Conservation (phyloP, 2,329 filamentous ascomycete species). For the Pseudodiploospora longispora region DNA sequence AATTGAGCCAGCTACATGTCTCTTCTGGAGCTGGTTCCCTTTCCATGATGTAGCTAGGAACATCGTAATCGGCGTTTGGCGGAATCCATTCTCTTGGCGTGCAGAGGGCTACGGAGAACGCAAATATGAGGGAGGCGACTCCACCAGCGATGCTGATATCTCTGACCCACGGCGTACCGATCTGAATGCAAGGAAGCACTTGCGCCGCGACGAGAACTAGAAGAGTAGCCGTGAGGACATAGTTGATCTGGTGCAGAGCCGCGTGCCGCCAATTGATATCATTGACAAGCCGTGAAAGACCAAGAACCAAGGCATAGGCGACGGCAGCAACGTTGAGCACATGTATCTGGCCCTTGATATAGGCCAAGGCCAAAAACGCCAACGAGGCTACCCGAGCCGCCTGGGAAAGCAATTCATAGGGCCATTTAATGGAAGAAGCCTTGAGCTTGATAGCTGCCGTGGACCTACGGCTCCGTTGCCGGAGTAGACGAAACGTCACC, state of each 20-base stretch:
- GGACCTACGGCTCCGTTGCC: constrained; percentile 17
- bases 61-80: constrained; percentile 29
- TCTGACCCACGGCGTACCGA: constrained; percentile 20
- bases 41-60: constrained; percentile 29
- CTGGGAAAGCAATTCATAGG: constrained; percentile 37
- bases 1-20: constrained; percentile 44
- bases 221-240: constrained; percentile 30
- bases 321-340: constrained; percentile 28
- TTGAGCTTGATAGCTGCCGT: constrained; percentile 19
- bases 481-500: constrained; percentile 25
- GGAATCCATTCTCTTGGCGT: constrained; percentile 45
- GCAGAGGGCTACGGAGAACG: constrained; percentile 30
- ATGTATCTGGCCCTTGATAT: constrained; percentile 23
- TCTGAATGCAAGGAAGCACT: constrained; percentile 36
- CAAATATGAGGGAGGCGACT: constrained; percentile 27
- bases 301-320: constrained; percentile 35
- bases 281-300: constrained; percentile 33
- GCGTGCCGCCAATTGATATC: constrained; percentile 37
- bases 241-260: constrained; percentile 41
- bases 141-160: constrained; percentile 25
- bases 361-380: constrained; percentile 30
- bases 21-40: constrained; percentile 41
- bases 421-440: constrained; percentile 31
- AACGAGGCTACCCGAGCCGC: constrained; percentile 29
- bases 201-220: constrained; percentile 28